Conservation (phyloP, 116 monocot species). For the Dioscorea cayenensis region DNA sequence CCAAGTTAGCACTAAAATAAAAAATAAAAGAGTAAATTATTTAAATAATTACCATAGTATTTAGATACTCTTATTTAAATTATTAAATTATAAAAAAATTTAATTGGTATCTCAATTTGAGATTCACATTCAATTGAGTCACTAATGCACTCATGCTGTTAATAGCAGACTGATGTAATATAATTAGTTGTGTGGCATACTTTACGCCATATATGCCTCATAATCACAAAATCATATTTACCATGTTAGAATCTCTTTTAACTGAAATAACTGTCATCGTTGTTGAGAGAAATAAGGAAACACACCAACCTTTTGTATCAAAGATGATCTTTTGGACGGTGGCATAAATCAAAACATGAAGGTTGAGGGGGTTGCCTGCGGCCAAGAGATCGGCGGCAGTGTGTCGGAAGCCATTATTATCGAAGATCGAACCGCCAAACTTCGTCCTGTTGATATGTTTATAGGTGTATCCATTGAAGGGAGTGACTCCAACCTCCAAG, state of each 20-base stretch:
- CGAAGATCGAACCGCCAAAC: conserved; percentile 52
- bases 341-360: conserved; percentile 43
- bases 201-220: no score
- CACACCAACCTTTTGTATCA: not conserved
- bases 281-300: not conserved
- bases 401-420: conserved; percentile 31
- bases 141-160: no score
- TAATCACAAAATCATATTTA: no score
- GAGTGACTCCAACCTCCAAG: conserved; percentile 40
- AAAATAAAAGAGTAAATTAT: no score
- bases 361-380: conserved; percentile 32
- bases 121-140: no score
- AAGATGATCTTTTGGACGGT: conserved; percentile 42
- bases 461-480: conserved; percentile 54
- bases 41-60: no score
- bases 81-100: no score
- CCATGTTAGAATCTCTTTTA: not conserved
- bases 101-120: no score
- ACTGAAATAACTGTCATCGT: not conserved
- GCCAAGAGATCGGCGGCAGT: conserved; percentile 50
- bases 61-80: no score
- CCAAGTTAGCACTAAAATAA: no score
- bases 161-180: no score
- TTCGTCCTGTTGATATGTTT: conserved; percentile 54
- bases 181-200: no score